Conservation (phyloP, 805 yeast genomes). For the Kockiozyma suomiensis region DNA sequence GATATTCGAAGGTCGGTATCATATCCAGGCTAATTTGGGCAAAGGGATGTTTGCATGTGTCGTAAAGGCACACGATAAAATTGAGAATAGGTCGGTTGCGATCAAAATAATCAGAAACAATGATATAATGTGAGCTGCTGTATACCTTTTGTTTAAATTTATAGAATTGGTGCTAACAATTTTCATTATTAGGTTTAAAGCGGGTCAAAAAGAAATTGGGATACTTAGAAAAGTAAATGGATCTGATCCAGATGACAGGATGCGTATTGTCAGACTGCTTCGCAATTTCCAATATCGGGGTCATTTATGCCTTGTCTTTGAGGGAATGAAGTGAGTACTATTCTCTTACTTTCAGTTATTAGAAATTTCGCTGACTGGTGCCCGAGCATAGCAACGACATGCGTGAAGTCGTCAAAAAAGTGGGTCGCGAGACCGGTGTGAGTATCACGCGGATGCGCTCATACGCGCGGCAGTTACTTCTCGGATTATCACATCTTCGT, state of each 20-base stretch:
- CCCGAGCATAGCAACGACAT: slow-evolving; percentile 61
- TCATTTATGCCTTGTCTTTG: slow-evolving; percentile 86
- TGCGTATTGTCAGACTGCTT: slow-evolving; percentile 65
- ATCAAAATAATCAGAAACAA: slow-evolving; percentile 66
- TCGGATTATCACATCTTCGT: slow-evolving; percentile 68
- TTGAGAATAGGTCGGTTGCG: slow-evolving; percentile 45
- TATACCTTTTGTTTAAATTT: background rate
- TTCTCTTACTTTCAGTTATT: too few relatives aligned
- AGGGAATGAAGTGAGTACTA: slow-evolving; percentile 51
- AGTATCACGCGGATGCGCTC: slow-evolving; percentile 67
- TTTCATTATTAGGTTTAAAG: slow-evolving; percentile 44
- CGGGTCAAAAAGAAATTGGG: slow-evolving; percentile 78
- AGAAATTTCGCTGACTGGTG: background rate
- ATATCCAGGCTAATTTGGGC: slow-evolving; percentile 40
- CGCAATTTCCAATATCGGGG: slow-evolving; percentile 82
- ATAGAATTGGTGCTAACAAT: too few relatives aligned
- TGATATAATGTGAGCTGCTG: slow-evolving; percentile 52
- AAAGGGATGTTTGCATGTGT: slow-evolving; percentile 44
- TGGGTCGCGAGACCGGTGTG: slow-evolving; percentile 82
- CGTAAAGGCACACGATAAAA: slow-evolving; percentile 39
- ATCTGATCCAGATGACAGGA: slow-evolving; percentile 61
- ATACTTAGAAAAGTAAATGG: slow-evolving; percentile 69
- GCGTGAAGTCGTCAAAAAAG: slow-evolving; percentile 73
- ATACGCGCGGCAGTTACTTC: slow-evolving; percentile 71
- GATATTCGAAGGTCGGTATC: slow-evolving; percentile 39